These are phyloP conservation scores for Cruciata laevipes DNA, from an alignment of 257 asterid genomes.

Conservation along the genomic window DNA sequence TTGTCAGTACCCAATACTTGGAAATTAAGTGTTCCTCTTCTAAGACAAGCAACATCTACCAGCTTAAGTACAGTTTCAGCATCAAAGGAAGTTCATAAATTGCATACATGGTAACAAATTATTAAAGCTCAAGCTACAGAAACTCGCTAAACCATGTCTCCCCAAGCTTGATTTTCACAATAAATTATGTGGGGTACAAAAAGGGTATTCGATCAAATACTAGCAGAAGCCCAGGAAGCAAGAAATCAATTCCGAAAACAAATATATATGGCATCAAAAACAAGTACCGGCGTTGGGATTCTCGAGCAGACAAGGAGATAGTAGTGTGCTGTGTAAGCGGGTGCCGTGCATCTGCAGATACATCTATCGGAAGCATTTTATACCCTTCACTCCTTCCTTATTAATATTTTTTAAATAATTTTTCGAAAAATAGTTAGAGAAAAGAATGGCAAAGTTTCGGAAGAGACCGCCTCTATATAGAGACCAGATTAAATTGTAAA, in stretches of 20 bases:
- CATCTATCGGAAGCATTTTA: not conserved
- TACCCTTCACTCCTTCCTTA: not conserved
- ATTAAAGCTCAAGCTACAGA: not conserved
- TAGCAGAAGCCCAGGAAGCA: not conserved
- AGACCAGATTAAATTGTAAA: too few species aligned
- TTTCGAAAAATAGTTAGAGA: too few species aligned
- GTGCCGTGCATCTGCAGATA: not conserved
- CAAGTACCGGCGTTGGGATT: not conserved
- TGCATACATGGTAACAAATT: not conserved
- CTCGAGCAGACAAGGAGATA: not conserved
- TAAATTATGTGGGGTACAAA: too few species aligned
- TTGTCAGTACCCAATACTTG: not conserved
- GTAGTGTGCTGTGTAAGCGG: not conserved
- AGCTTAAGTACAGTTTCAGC: too few species aligned
- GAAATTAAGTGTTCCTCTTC: not conserved
- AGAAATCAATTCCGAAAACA: not conserved
- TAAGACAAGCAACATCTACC: not conserved
- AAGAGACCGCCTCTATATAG: too few species aligned
- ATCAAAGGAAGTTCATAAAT: not conserved
- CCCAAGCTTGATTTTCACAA: not conserved
- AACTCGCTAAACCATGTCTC: not conserved
- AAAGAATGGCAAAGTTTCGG: too few species aligned
- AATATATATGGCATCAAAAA: not conserved
- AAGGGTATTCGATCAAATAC: too few species aligned
- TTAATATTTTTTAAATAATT: too few species aligned